Percentiles rank a stretch among this genome's conserved stretches.
Conservation (phyloP, 2,329 filamentous ascomycete species). For the Arthrobotrys megalospora region DNA sequence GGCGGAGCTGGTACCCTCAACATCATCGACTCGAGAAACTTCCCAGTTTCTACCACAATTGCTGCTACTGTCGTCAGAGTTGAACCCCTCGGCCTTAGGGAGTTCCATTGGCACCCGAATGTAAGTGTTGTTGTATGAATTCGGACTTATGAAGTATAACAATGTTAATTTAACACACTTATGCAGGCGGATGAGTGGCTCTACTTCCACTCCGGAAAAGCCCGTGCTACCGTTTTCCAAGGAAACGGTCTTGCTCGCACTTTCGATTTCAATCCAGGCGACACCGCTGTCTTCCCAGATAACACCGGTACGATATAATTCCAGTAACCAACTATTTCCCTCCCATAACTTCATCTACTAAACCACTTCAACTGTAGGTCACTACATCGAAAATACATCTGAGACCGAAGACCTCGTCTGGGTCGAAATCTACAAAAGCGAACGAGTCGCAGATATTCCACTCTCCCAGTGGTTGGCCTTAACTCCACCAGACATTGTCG, state of each 20-base stretch:
- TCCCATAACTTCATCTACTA: neutral
- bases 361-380: conserved; percentile 66
- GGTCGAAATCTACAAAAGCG: conserved; percentile 79
- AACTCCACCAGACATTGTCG: conserved; percentile 76
- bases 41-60: conserved; percentile 77
- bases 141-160: conserved; percentile 4
- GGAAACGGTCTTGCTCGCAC: conserved; percentile 75
- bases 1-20: conserved; percentile 76
- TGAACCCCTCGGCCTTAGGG: conserved; percentile 75
- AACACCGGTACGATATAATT: conserved; percentile 69
- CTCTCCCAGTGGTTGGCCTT: conserved; percentile 79
- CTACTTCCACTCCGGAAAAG: conserved; percentile 77
- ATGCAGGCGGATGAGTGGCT: conserved; percentile 78
- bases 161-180: neutral
- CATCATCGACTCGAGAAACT: conserved; percentile 78
- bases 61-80: conserved; percentile 77
- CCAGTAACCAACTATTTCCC: neutral
- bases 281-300: conserved; percentile 78
- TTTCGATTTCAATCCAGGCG: conserved; percentile 78
- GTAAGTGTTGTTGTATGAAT: conserved; percentile 68
- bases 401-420: conserved; percentile 76
- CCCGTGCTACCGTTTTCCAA: conserved; percentile 76
- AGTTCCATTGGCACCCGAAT: conserved; percentile 80
- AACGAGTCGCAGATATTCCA: conserved; percentile 77
- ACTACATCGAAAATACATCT: conserved; percentile 80